These are phyloP conservation scores for Saprolegnia parasitica DNA, from an alignment of 352 stramenopile species.

Conservation along the genomic window DNA sequence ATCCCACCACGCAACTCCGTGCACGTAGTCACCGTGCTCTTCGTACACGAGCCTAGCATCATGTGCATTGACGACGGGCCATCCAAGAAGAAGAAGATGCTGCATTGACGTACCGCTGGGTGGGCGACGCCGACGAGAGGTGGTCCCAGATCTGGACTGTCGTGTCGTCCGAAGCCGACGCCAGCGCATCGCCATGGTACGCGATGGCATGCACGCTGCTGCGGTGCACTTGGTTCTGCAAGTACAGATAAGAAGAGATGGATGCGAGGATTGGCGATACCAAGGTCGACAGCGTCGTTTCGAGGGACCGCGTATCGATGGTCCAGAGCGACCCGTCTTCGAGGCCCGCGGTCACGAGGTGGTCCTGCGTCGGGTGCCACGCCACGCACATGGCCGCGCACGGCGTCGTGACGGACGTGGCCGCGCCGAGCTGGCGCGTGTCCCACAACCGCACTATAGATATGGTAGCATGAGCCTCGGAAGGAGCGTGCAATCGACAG, in stretches of 20 bases:
- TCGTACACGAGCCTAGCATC: slow-evolving; percentile 28
- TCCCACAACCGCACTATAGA: slow-evolving; percentile 63
- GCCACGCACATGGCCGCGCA: slow-evolving; percentile 51
- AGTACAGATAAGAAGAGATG: neutral
- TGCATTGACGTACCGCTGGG: neutral
- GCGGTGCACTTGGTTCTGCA: slow-evolving; percentile 32
- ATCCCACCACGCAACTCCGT: slow-evolving; percentile 51
- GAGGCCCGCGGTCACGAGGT: slow-evolving; percentile 54
- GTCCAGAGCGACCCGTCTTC: slow-evolving; percentile 60
- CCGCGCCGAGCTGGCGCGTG: slow-evolving; percentile 40
- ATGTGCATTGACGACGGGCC: too few species aligned
- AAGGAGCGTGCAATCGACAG: neutral
- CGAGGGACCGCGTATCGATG: slow-evolving; percentile 58
- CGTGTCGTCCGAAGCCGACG: slow-evolving; percentile 60
- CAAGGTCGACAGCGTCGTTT: slow-evolving; percentile 40
- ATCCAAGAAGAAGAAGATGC: slow-evolving; percentile 6
- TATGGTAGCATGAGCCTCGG: neutral
- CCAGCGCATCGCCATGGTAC: slow-evolving; percentile 63
- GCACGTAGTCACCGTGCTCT: slow-evolving; percentile 65
- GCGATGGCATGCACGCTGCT: slow-evolving; percentile 54
- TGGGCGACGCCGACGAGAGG: slow-evolving; percentile 26
- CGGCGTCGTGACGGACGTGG: slow-evolving; percentile 40
- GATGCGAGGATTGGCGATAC: slow-evolving; percentile 22
- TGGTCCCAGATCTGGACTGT: slow-evolving; percentile 42
- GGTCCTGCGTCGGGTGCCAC: slow-evolving; percentile 61